Conservation (phyloP, 768 basidiomycete species). For the Boletus pseudopeckii region DNA sequence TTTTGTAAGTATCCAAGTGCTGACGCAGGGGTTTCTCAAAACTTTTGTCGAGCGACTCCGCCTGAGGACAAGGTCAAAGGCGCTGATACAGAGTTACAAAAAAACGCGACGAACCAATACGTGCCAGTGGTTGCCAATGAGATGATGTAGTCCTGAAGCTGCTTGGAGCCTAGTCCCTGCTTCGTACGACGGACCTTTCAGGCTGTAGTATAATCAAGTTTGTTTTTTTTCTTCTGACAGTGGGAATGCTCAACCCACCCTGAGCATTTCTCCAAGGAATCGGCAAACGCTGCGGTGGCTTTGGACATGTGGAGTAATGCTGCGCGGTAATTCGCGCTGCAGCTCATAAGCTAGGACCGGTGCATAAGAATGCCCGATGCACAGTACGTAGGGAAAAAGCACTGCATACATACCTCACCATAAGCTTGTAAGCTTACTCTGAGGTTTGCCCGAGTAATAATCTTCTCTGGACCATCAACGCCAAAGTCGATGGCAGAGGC, state of each 20-base stretch:
- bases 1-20: constrained; percentile 76
- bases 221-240: background rate
- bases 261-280: constrained; percentile 81
- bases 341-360: constrained; percentile 60
- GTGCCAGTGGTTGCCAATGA: constrained; percentile 91
- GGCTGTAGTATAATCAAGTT: constrained; percentile 34
- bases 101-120: constrained; percentile 59
- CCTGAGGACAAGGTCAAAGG: constrained; percentile 40
- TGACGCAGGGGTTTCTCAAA: constrained; percentile 89
- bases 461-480: constrained; percentile 69
- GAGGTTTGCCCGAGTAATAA: constrained; percentile 77
- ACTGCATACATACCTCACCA: constrained; percentile 58
- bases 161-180: constrained; percentile 80
- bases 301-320: constrained; percentile 79
- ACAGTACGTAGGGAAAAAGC: background rate
- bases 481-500: constrained; percentile 78
- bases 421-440: constrained; percentile 76
- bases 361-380: constrained; percentile 15
- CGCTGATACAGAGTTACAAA: constrained; percentile 4
- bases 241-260: constrained; percentile 46
- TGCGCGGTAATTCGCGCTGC: constrained; percentile 75
- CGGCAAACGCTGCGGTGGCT: constrained; percentile 81
- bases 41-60: constrained; percentile 79
- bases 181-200: constrained; percentile 80
- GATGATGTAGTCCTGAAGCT: constrained; percentile 83